These are phyloP conservation scores for Xylariaceae sp. DNA, from an alignment of 2,329 filamentous ascomycete species.

Conservation along the genomic window DNA sequence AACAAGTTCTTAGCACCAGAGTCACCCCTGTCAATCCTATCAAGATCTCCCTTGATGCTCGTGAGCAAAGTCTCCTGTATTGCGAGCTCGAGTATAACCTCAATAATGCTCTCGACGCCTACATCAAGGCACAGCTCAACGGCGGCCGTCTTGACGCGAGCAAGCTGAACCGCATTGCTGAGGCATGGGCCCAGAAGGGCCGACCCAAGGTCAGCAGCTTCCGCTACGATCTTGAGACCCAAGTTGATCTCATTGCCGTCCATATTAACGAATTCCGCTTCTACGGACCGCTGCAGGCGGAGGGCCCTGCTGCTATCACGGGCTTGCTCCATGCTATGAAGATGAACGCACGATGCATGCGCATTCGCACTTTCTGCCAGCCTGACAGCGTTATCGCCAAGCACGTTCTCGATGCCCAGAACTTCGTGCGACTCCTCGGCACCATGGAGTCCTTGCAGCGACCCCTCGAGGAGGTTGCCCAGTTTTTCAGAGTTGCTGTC, in stretches of 20 bases:
- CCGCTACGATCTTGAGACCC: conserved; percentile 57
- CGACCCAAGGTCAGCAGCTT: conserved; percentile 54
- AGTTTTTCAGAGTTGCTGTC: conserved; percentile 52
- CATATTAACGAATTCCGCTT: conserved; percentile 53
- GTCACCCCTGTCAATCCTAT: conserved; percentile 11
- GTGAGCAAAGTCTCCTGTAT: conserved; percentile 56
- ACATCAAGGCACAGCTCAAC: conserved; percentile 50
- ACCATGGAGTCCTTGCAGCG: conserved; percentile 42
- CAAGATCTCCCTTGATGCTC: conserved; percentile 48
- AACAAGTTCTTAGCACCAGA: conserved; percentile 6
- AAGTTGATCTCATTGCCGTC: conserved; percentile 50
- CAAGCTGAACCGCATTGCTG: conserved; percentile 49
- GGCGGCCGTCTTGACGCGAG: conserved; percentile 51
- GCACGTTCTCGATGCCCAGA: conserved; percentile 52
- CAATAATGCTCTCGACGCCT: conserved; percentile 48
- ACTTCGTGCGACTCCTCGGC: conserved; percentile 48
- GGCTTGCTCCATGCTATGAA: conserved; percentile 51
- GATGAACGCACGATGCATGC: conserved; percentile 48
- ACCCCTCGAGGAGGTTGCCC: conserved; percentile 46
- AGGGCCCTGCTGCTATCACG: conserved; percentile 40
- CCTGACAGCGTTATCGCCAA: conserved; percentile 56
- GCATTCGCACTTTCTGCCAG: conserved; percentile 54
- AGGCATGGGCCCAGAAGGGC: conserved; percentile 50
- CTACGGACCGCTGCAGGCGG: conserved; percentile 44
- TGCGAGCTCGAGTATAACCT: conserved; percentile 56